Conservation (phyloP, 169 alveolate species). For the Plasmodium cynomolgi region DNA sequence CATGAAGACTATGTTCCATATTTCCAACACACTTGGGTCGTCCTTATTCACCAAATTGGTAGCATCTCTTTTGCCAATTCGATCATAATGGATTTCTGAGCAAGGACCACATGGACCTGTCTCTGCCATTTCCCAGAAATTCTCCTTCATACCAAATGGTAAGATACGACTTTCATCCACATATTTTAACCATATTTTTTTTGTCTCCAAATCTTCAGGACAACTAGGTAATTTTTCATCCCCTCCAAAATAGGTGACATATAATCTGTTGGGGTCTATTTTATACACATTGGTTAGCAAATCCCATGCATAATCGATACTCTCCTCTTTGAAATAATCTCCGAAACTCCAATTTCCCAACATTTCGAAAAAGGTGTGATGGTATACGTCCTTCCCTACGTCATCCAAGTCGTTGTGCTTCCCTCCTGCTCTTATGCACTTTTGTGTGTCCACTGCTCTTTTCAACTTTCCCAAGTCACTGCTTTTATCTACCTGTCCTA, state of each 20-base stretch:
- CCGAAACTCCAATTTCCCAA: conserved; percentile 98
- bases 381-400: conserved; percentile 96
- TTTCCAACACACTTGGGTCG: conserved; percentile 95
- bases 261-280: conserved; percentile 87
- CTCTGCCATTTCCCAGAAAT: conserved; percentile 98
- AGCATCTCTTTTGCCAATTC: conserved; percentile 93
- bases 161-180: conserved; percentile 85
- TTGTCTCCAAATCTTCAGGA: conserved; percentile 91
- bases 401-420: conserved; percentile 92
- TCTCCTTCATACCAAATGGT: conserved; percentile 93
- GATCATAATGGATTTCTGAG: conserved; percentile 95
- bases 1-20: conserved; percentile 97
- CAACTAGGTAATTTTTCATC: conserved; percentile 91
- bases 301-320: conserved; percentile 94
- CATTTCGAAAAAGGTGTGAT: conserved; percentile 97
- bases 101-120: conserved; percentile 98
- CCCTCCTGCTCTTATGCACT: conserved; percentile 96
- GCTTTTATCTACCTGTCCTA: conserved; percentile 91
- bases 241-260: conserved; percentile 96
- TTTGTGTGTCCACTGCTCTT: conserved; percentile 94
- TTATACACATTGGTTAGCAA: conserved; percentile 91
- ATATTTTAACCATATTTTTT: conserved; percentile 90
- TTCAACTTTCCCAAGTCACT: conserved; percentile 91
- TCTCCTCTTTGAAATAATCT: conserved; percentile 94
- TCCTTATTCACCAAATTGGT: conserved; percentile 91